phyloP scores from a whole-genome alignment of 2,329 filamentous ascomycete species.

The Fusarium oligoseptatum region DNA sequence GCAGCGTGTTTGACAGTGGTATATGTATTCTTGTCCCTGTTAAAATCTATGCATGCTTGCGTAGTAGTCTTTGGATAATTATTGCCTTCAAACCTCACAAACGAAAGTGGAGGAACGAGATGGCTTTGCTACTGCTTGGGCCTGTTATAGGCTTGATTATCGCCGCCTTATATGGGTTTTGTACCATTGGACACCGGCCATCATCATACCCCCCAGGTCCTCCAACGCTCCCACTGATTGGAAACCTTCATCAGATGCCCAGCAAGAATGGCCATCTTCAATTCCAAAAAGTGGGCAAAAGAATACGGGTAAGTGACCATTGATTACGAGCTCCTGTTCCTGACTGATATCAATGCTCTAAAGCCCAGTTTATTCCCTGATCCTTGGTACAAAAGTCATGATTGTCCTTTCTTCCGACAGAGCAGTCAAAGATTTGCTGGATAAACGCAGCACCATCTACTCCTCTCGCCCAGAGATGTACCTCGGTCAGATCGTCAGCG shows the following conservation, averaged over 20 bases:
- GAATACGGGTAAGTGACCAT: slow-evolving; percentile 56
- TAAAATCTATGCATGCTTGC: too few species aligned
- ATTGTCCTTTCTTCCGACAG: slow-evolving; percentile 61
- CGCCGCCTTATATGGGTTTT: not conserved
- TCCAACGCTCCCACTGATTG: slow-evolving; percentile 63
- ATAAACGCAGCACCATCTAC: slow-evolving; percentile 64
- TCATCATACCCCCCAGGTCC: slow-evolving; percentile 56
- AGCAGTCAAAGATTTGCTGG: slow-evolving; percentile 65
- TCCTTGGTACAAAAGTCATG: slow-evolving; percentile 61
- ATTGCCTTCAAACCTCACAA: not conserved
- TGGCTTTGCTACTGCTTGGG: not conserved
- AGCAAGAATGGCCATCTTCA: slow-evolving; percentile 57
- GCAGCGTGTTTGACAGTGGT: too few species aligned
- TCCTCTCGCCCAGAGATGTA: slow-evolving; percentile 53
- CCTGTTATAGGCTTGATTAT: not conserved
- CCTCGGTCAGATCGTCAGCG: slow-evolving; percentile 15
- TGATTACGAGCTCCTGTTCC: not conserved
- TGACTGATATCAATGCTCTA: not conserved
- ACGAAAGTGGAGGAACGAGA: not conserved
- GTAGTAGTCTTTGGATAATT: too few species aligned
- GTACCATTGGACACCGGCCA: not conserved
- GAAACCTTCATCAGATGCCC: slow-evolving; percentile 66
- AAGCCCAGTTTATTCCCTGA: slow-evolving; percentile 63
- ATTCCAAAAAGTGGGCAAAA: slow-evolving; percentile 64
- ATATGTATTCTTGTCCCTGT: too few species aligned